A percentile compares a stretch with the other conserved stretches of the same genome.
phyloP scores from a whole-genome alignment of 2,329 filamentous ascomycete genomes.

The Neonectria punicea region DNA sequence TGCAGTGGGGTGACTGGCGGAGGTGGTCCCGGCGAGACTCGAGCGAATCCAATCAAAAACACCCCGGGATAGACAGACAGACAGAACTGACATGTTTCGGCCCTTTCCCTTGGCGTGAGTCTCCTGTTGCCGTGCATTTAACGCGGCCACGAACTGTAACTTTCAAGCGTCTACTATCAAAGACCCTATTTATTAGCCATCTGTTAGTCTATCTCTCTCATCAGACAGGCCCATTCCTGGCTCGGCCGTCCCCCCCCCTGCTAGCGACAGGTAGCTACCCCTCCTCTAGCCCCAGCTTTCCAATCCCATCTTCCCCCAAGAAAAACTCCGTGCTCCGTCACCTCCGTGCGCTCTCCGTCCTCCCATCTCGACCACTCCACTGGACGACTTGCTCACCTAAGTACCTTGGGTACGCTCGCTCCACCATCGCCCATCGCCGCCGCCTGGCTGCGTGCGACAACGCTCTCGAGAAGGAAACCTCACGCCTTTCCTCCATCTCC shows the following conservation, averaged over 20 bases:
- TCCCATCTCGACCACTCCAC: not conserved
- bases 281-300: constrained; percentile 1
- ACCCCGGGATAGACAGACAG: not conserved
- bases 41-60: not conserved
- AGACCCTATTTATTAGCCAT: too few species aligned
- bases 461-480: not conserved
- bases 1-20: not conserved
- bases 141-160: too few species aligned
- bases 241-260: not conserved
- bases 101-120: not conserved
- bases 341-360: constrained; percentile 14
- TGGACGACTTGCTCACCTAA: not conserved
- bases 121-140: not conserved
- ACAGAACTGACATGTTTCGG: not conserved
- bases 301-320: not conserved
- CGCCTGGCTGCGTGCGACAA: constrained; percentile 15
- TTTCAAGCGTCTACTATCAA: too few species aligned
- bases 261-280: not conserved
- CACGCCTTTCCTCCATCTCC: constrained; percentile 9
- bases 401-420: constrained; percentile 2
- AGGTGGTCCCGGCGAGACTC: not conserved
- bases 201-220: too few species aligned
- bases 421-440: constrained; percentile 9
- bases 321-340: constrained; percentile 5
- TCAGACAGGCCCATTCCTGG: not conserved